Base-by-base conservation (phyloP, 441 rosid species). In the Erodium trifolium region DNA sequence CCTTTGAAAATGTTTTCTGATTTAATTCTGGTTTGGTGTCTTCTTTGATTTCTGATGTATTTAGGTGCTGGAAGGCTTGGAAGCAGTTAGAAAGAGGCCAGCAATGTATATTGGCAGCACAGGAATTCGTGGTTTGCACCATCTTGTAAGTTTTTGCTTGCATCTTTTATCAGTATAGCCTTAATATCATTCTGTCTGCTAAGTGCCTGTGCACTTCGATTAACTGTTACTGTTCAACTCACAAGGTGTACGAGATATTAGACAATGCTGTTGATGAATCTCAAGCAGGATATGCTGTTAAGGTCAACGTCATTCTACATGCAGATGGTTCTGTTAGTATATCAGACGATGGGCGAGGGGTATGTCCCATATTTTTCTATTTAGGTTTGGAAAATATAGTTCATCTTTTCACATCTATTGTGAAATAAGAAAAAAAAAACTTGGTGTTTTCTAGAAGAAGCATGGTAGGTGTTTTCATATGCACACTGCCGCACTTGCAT, bases 91-190 rank as follows among this genome's bases (percentile, higher is more conserved):
- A 68, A 94, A 92, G 82, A 86, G 99, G 82, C 99, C 99, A 3
- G 99, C 97, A 49, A 94, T 94, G 99, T 94, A 92, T 71, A 92
- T 92, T 69, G 99, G 99, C 68, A 94, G 98, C 77, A 94, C 99
- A 0, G 99, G 99, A 39, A 84, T 90, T 75, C 98, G 99, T 71
- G 99, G 99, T 73, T 84, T 94, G 85, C 99, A 94, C 75, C 99
- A 94, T 81, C 82, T 94, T 96, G 99, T 92, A 85, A 51, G 53
- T 63, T 35, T 65, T 23, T 23, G 65, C 60, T 74, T 78, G 3
- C 34, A 43, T 49, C 55, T 67, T 65, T 45, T 27, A 8, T 63
- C 29, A 59, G 55, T 18, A 11, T 60, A 39, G 63, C 10, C 27
- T 64, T 51, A 47, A 72, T 64, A 39, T 17, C 49, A 13, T 1